Base-by-base conservation (phyloP, 2,329 filamentous ascomycete genomes). In the Colletotrichum cereale region DNA sequence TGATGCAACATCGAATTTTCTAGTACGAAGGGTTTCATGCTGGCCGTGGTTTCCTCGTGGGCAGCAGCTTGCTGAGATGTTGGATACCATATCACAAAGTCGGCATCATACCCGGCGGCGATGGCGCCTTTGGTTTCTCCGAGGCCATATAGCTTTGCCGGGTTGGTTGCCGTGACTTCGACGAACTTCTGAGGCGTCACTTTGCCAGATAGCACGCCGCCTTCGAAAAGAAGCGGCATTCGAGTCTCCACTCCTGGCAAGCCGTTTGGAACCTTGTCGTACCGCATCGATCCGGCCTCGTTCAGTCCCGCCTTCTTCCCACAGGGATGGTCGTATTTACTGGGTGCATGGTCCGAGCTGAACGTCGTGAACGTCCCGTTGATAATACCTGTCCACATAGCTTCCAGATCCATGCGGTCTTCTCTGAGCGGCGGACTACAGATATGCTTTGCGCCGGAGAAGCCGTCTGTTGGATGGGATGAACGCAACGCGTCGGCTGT, bases 191-290 rank as follows among this genome's bases (percentile, higher is more conserved):
- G 82, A 3, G 82, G 75, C 11, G 89, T 79, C 24, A 83, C 79
- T 5, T 77, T 73, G 3, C 80, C 80, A 34, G 79, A 77, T 40
- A 88, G 79, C 0, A 82, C 81, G 3, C 62, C 67, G 7, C 67
- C 67, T 36, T 71, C 40, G 12, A 71, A 62, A 12, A 71, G 56
- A 5, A 89, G 78, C 0, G 87, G 79, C 26, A 90, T 78, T 2
- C 87, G 79, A 2, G 88, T 90, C 78, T 90, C 88, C 34, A 90
- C 82, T 0, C 88, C 88, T 0, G 88, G 87, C 56, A 86, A 80
- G 6, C 88, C 88, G 74, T 90, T 90, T 8, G 88, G 88, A 50
- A 90, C 88, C 67, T 88, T 85, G 56, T 84, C 84, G 78, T 90
- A 90, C 56, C 83, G 81, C 67, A 71, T 71, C 26, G 16, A 24